Conservation (phyloP, 768 basidiomycete species). For the Macrocybe gigantea region DNA sequence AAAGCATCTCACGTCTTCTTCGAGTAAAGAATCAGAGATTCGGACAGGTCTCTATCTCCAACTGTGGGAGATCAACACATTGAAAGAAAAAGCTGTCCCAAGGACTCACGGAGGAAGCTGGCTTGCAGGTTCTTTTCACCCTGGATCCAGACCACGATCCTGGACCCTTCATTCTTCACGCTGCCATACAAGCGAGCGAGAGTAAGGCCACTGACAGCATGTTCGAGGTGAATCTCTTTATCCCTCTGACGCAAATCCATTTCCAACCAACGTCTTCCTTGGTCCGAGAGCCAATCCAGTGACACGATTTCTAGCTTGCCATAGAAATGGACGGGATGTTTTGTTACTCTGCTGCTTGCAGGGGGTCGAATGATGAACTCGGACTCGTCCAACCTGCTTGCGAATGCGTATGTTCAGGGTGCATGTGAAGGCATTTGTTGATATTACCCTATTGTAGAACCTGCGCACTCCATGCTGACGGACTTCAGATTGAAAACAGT, state of each 20-base stretch:
- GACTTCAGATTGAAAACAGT: slow-evolving; percentile 3
- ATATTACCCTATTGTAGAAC: slow-evolving; percentile 11
- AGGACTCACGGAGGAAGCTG: slow-evolving; percentile 31
- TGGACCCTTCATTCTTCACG: slow-evolving; percentile 13
- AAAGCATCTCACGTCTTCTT: slow-evolving; percentile 11
- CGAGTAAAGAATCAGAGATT: slow-evolving; percentile 15
- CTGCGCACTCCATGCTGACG: slow-evolving; percentile 12
- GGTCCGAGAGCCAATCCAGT: slow-evolving; percentile 44
- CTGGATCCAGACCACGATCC: slow-evolving; percentile 35
- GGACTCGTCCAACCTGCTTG: slow-evolving; percentile 39
- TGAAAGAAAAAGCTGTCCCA: background rate
- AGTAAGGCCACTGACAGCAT: slow-evolving; percentile 21
- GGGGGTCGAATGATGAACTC: slow-evolving; percentile 30
- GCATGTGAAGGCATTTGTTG: too few relatives aligned
- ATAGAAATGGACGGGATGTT: slow-evolving; percentile 37
- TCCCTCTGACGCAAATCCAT: slow-evolving; percentile 38
- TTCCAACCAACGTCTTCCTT: slow-evolving; percentile 35
- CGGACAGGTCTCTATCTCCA: slow-evolving; percentile 9
- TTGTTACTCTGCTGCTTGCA: slow-evolving; percentile 11
- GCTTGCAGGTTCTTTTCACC: slow-evolving; percentile 34
- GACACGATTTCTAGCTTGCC: slow-evolving; percentile 42
- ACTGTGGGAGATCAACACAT: slow-evolving; percentile 1
- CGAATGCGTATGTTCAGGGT: background rate
- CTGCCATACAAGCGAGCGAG: slow-evolving; percentile 28
- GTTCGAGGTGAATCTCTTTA: slow-evolving; percentile 16